These are phyloP conservation scores for Apium graveolens DNA, from an alignment of 129 eudicot genomes.

Conservation along the genomic window DNA sequence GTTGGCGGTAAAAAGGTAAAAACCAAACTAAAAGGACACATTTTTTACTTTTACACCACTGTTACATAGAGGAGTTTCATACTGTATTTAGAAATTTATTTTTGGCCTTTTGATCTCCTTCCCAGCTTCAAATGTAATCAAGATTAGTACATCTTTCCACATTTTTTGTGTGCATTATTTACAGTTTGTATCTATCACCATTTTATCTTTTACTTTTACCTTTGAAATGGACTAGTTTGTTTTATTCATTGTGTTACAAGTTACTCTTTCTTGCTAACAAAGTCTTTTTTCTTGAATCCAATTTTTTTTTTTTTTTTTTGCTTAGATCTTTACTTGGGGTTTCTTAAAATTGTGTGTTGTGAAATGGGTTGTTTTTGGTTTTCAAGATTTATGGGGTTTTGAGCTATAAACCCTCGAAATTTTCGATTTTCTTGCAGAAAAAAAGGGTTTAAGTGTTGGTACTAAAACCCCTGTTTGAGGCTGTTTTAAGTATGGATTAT, in stretches of 20 bases:
- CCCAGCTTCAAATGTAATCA: neutral
- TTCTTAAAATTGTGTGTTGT: neutral
- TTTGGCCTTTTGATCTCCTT: conserved; percentile 1
- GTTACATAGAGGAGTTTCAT: neutral
- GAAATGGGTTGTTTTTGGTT: neutral
- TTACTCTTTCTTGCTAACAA: conserved; percentile 10
- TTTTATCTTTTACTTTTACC: neutral
- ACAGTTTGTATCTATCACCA: neutral
- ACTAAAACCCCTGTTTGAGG: neutral
- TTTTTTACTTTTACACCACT: neutral
- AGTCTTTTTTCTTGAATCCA: neutral
- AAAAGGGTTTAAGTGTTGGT: neutral
- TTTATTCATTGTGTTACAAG: conserved; percentile 2
- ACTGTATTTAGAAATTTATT: neutral
- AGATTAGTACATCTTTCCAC: neutral
- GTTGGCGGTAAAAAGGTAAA: conserved; percentile 7
- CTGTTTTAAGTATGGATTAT: neutral
- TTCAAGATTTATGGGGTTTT: neutral
- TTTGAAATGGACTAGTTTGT: neutral
- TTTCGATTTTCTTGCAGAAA: neutral
- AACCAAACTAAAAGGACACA: neutral
- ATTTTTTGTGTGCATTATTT: neutral
- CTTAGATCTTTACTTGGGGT: conserved; percentile 2
- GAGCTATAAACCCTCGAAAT: neutral
- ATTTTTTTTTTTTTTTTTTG: neutral